Percentiles rank a stretch among this genome's conserved stretches.
Evolutionary conservation across 257 asterid genomes (phyloP).

Genomic region (Solanum rostratum): DNA sequence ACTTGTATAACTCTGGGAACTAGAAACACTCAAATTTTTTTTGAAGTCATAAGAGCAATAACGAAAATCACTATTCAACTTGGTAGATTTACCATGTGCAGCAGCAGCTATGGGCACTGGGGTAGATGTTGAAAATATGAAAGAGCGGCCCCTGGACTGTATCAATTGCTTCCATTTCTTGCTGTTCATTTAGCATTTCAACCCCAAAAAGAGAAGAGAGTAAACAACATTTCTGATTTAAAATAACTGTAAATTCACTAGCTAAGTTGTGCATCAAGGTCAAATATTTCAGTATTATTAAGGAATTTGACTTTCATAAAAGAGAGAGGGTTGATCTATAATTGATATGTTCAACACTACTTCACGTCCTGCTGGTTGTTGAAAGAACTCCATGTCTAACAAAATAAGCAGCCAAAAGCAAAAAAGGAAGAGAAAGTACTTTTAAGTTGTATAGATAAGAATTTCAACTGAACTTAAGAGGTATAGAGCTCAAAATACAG

Average conservation of each 20-base stretch:
- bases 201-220: not conserved
- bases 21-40: not conserved
- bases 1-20: not conserved
- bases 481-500: not conserved
- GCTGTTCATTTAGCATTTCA: slow-evolving; percentile 39
- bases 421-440: not conserved
- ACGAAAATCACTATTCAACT: not conserved
- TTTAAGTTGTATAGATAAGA: not conserved
- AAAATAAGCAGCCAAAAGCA: not conserved
- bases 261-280: not conserved
- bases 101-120: slow-evolving; percentile 96
- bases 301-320: not conserved
- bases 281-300: not conserved
- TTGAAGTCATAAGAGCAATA: not conserved
- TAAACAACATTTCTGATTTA: not conserved
- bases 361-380: not conserved
- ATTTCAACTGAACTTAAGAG: not conserved
- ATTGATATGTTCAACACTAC: not conserved
- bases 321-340: not conserved
- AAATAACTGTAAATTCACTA: not conserved
- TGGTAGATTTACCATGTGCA: slow-evolving; percentile 51
- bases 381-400: not conserved
- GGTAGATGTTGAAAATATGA: slow-evolving; percentile 89
- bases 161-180: slow-evolving; percentile 88
- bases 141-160: slow-evolving; percentile 94